phyloP scores from a whole-genome alignment of 306 rosid species.

The Hippophae rhamnoides region DNA sequence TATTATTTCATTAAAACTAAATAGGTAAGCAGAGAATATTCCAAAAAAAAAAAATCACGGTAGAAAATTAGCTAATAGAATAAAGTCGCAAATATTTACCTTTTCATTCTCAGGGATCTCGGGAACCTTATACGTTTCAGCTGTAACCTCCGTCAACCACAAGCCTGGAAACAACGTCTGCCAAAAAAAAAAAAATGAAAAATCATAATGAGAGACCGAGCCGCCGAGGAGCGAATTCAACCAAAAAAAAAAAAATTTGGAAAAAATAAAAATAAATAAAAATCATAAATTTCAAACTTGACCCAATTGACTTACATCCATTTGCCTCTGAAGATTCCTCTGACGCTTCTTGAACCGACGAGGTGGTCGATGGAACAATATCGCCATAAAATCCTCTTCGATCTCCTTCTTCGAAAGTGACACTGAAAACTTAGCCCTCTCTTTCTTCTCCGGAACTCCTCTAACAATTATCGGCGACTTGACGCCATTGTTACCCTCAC shows the following conservation, averaged over 20 bases:
- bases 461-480: not conserved
- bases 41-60: no score
- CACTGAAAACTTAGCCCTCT: not conserved
- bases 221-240: not conserved
- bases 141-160: not conserved
- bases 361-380: constrained; percentile 23
- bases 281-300: not conserved
- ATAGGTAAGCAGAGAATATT: no score
- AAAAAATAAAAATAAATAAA: not conserved
- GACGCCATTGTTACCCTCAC: not conserved
- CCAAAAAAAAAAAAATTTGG: no score
- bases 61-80: no score
- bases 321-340: constrained; percentile 12
- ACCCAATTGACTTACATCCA: constrained; percentile 25
- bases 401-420: constrained; percentile 24
- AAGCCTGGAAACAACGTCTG: not conserved
- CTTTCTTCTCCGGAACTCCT: not conserved
- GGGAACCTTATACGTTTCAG: not conserved
- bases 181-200: not conserved
- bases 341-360: constrained; percentile 24
- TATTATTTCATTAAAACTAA: no score
- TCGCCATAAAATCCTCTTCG: constrained; percentile 20
- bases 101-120: not conserved
- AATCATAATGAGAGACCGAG: not conserved
- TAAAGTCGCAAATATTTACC: not conserved